These are phyloP conservation scores for Colletotrichum cereale DNA, from an alignment of 2,329 filamentous ascomycete genomes.

Conservation along the genomic window DNA sequence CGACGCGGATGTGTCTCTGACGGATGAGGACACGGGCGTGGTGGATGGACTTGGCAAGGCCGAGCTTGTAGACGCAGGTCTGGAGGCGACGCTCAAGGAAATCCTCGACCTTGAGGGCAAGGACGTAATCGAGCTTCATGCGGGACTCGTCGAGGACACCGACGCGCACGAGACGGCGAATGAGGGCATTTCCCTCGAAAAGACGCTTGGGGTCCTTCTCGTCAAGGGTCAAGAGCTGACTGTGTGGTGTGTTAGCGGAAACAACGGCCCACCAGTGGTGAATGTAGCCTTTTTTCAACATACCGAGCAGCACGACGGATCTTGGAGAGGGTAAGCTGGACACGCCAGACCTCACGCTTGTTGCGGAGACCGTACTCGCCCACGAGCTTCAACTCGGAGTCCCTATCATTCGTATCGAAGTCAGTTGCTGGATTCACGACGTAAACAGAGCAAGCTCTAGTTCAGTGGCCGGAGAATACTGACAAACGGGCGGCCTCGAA, in stretches of 20 bases:
- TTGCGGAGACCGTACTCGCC: conserved; percentile 99
- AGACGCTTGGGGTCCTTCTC: conserved; percentile 99
- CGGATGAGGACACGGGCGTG: conserved; percentile 99
- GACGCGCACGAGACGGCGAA: conserved; percentile 99
- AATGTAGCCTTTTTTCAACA: conserved; percentile 40
- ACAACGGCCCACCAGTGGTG: not conserved
- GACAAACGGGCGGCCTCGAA: conserved; percentile 99
- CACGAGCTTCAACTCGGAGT: conserved; percentile 99
- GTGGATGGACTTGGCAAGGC: conserved; percentile 99
- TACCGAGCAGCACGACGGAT: conserved; percentile 99
- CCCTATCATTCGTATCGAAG: conserved; percentile 73
- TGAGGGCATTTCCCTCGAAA: conserved; percentile 99
- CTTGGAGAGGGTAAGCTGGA: conserved; percentile 99
- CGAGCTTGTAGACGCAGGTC: conserved; percentile 99
- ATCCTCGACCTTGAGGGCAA: conserved; percentile 99
- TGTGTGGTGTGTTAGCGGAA: conserved; percentile 55
- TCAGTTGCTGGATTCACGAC: conserved; percentile 83
- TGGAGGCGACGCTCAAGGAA: conserved; percentile 99
- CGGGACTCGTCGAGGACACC: conserved; percentile 99
- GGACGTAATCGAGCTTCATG: conserved; percentile 99
- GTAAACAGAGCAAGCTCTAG: conserved; percentile 97
- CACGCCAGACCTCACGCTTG: conserved; percentile 99
- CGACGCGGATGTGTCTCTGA: conserved; percentile 99
- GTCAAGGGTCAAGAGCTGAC: conserved; percentile 99
- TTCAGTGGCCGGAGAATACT: conserved; percentile 97